Base-by-base conservation (phyloP, 306 rosid species). In the Pyrus betulifolia region DNA sequence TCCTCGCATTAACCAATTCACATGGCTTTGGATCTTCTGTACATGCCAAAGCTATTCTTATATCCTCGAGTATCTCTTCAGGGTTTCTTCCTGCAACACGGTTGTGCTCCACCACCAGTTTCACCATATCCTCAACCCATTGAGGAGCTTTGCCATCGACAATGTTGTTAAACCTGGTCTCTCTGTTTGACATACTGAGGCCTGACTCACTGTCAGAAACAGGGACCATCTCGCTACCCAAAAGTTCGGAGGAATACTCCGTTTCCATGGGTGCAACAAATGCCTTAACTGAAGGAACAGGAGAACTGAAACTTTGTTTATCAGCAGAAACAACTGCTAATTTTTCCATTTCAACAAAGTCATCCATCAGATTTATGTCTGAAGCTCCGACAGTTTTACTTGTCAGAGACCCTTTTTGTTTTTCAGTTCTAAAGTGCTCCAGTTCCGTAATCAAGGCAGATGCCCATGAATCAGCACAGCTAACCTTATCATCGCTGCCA, bases 321-420 rank as follows among this genome's bases (percentile, higher is more conserved):
- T 89, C 90, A 51, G 81, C 87, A 72, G 91, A 85, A 61, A 82
- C 93, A 46, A 93, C 84, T 25, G 98, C 97, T 57, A 93, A 71
- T 74, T 90, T 93, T 86, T 93, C 98, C 98, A 91, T 93, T 87
- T 93, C 98, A 82, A 85, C 87, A 58, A 93, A 93, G 84, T 93
- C 98, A 65, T 93, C 98, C 97, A 93, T 89, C 75, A 93, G 91
- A 70, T 82, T 86, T 40, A 93, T 83, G 82, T 89, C 98, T n/a
- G 89, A 83, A 76, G 86, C 83, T 74, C 89, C 92, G 35, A 84
- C 83, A 45, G 85, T 79, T 84, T 51, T 84, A 84, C 85, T 77
- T 21, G 89, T 66, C 23, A 52, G 27, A 6, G 85, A 67, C 21
- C 80, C 88, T 74, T 87, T 93, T 54, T 75, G 85, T 83, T 84